Base-by-base conservation (phyloP, 2,329 filamentous ascomycete genomes). In the Capronia coronata region DNA sequence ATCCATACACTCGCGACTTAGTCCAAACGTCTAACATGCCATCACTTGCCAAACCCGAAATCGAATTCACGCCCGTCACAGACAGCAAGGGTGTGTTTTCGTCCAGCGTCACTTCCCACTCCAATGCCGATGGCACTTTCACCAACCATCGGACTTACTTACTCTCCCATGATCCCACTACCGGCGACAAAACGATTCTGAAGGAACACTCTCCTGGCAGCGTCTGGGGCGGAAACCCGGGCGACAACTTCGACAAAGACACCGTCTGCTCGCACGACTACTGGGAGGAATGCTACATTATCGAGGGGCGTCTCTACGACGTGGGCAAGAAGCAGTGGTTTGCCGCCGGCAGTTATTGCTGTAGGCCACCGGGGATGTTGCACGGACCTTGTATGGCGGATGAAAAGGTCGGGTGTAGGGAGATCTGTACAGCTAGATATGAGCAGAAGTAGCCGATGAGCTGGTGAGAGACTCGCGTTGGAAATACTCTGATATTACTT, bases 281-380 rank as follows among this genome's bases (percentile, higher is more conserved):
- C 43, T 45, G 43, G 43, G 43, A 45, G 43, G 43, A 45, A 37
- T 45, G 43, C 43, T 45, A 45, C 13, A 45, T 45, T 29, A 37
- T 45, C 13, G 43, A 45, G 29, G 43, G 43, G 4, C 29, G 43
- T 11, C 35, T 45, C 25, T 45, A 23, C 14, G 43, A 45, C 43
- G 43, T 45, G 7, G 43, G 43, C 27, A 45, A 45, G 43, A 37
- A 45, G 43, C 43, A 45, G 43, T 45, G 43, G 43, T 35, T 45
- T n/a, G 29, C n/a, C 8, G 43, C 43, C 21, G 43, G 43, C 16
- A 45, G 43, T 37, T 45, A 45, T 22, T 45, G 43, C 19, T 45
- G 43, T 27, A 45, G 43, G 29, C 43, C 43, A 45, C 43, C 43
- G n/a, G 25, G 43, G 18, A 45, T 45, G 43, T 25, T 45, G 43